A percentile compares a stretch with the other conserved stretches of the same genome.
These are phyloP conservation scores for Conticribra weissflogii DNA, from an alignment of 108 stramenopile genomes.

Conservation along the genomic window DNA sequence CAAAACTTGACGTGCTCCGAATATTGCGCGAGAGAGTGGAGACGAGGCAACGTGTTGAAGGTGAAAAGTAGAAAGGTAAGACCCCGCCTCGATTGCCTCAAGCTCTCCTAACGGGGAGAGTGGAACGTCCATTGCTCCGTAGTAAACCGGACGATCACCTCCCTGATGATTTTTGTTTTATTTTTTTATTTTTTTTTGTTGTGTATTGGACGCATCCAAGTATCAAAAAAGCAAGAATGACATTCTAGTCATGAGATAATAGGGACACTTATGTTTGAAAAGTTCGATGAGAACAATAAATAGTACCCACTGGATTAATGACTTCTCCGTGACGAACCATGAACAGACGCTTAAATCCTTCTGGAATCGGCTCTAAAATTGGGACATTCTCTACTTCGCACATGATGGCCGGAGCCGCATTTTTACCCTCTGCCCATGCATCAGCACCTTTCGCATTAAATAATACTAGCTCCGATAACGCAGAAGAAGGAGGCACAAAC, in stretches of 20 bases:
- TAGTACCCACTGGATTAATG: conserved; percentile 70
- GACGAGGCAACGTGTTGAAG: conserved; percentile 73
- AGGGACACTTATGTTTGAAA: neutral
- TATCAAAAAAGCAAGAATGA: too few relatives aligned
- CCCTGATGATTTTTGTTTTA: conserved; percentile 43
- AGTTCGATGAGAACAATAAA: neutral
- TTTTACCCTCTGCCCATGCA: conserved; percentile 35
- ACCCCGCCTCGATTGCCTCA: conserved; percentile 82
- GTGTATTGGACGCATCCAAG: too few relatives aligned
- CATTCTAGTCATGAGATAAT: too few relatives aligned
- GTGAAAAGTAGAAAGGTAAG: conserved; percentile 64
- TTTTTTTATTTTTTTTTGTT: too few relatives aligned
- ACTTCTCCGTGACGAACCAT: conserved; percentile 91
- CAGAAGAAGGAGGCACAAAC: too few relatives aligned
- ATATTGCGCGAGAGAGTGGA: conserved; percentile 79
- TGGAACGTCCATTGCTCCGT: conserved; percentile 86
- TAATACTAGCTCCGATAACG: too few relatives aligned
- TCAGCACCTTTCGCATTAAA: neutral
- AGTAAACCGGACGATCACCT: conserved; percentile 83
- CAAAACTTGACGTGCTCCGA: conserved; percentile 74
- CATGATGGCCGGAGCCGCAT: conserved; percentile 41
- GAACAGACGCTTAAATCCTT: conserved; percentile 72
- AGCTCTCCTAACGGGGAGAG: conserved; percentile 81
- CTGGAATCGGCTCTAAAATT: conserved; percentile 40
- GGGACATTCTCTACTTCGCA: conserved; percentile 47